Conservation (phyloP, 73 alveolate genomes). For the Symbiodinium pilosum region DNA sequence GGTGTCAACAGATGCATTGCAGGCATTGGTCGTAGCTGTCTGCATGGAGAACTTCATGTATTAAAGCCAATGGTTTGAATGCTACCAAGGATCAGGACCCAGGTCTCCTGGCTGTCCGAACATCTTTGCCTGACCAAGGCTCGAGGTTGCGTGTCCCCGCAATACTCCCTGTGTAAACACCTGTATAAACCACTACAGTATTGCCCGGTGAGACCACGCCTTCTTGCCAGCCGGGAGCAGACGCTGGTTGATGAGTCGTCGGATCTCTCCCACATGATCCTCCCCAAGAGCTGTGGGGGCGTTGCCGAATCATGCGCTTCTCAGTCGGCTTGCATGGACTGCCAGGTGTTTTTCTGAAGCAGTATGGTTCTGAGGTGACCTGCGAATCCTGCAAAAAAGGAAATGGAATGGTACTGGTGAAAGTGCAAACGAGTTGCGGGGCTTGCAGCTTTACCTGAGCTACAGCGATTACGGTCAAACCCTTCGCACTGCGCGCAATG, state of each 20-base stretch:
- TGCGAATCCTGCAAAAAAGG: no score
- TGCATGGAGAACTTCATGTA: no score
- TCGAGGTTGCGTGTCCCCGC: no score
- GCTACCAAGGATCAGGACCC: neutral
- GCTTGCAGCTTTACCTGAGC: neutral
- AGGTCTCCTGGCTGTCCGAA: neutral
- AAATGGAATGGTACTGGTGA: no score
- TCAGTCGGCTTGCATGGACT: neutral
- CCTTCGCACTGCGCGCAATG: neutral
- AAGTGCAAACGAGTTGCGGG: neutral
- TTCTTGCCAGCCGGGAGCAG: conserved; percentile 62
- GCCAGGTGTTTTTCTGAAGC: no score
- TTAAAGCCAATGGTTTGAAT: no score
- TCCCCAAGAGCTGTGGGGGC: neutral
- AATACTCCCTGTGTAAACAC: no score
- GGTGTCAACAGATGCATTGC: neutral
- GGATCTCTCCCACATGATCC: conserved; percentile 27
- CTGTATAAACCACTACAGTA: neutral
- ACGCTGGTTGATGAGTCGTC: conserved; percentile 62
- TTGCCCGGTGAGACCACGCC: no score
- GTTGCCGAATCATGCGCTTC: neutral
- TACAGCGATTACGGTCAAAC: neutral
- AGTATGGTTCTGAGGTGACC: no score
- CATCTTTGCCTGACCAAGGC: neutral
- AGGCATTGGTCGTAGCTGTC: no score